Evolutionary conservation across 306 rosid genomes (phyloP), one percentile per base, ranked within the genome.

Genomic region (Senna siamea): DNA sequence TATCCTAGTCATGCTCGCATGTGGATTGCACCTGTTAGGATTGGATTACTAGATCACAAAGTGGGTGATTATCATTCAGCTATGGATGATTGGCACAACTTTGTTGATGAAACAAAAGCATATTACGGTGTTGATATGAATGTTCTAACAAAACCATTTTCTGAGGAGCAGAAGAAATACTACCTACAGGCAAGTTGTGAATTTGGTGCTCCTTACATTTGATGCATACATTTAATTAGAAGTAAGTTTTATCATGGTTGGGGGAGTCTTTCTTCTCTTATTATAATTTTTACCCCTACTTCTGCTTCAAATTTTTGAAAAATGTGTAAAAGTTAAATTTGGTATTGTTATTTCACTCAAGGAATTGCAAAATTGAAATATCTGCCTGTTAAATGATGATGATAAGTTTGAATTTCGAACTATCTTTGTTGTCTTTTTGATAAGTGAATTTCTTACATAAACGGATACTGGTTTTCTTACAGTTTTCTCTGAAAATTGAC

Each of bases 1-100:
- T 94, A 94, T 86, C 99, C 99, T 57, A 94, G 99, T 79, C 97
- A 90, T 85, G 97, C 96, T 61, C 89, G 95, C 50, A 94, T 94
- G 89, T 94, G 99, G 99, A 83, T 94, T 75, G 99, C 97, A 64
- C 99, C 99, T 54, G 85, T 94, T 32, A 83, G 88, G 84, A 85
- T 96, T 80, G 91, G 91, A 68, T 54, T 89, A 68, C 86, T 78
- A 46, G 96, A 89, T 69, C 93, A 88, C 60, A 92, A 87, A 74
- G 37, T 66, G 73, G 83, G 80, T 32, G 95, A 94, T 70, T 94
- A 83, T 71, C 80, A 82, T 13, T 89, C 86, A 51, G 19, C 92
- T 35, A 94, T 92, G 96, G 93, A 90, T 47, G 97, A 90, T 40
- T 94, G 98, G 99, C 56, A 58, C 78, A 56, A 72, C 81, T 94